phyloP scores from a whole-genome alignment of 768 basidiomycete genomes.

The Amanita molliuscula region DNA sequence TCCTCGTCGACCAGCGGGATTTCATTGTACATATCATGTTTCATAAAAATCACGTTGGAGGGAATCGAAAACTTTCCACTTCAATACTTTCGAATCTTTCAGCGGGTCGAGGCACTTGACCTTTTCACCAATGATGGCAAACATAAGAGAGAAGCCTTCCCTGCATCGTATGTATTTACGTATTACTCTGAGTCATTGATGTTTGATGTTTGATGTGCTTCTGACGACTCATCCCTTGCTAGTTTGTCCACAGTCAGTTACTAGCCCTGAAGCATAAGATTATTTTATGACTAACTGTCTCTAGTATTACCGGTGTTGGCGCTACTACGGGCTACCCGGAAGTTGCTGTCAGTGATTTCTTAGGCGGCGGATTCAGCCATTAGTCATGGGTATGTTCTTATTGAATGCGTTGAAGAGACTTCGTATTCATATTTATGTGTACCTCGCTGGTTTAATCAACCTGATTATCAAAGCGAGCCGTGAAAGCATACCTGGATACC shows the following conservation, averaged over 20 bases:
- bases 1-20: not conserved
- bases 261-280: not conserved
- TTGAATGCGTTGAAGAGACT: not conserved
- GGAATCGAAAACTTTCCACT: not conserved
- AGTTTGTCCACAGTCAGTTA: slow-evolving; percentile 41
- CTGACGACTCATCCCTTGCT: not conserved
- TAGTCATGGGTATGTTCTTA: slow-evolving; percentile 37
- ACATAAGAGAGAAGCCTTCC: slow-evolving; percentile 33
- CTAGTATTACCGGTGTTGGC: slow-evolving; percentile 64
- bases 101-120: not conserved
- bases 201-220: too few relatives aligned
- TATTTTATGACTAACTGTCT: not conserved
- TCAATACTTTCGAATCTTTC: not conserved
- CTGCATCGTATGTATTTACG: slow-evolving; percentile 30
- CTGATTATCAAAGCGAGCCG: slow-evolving; percentile 33
- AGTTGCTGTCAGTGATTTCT: slow-evolving; percentile 32
- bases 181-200: too few relatives aligned
- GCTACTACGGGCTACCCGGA: slow-evolving; percentile 47
- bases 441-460: slow-evolving; percentile 13
- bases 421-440: too few relatives aligned
- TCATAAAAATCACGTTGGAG: not conserved
- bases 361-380: slow-evolving; percentile 70
- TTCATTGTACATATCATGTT: not conserved
- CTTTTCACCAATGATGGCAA: slow-evolving; percentile 44
- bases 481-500: slow-evolving; percentile 24